Evolutionary conservation across 352 stramenopile species (phyloP).

Genomic region (Pythium biforme): DNA sequence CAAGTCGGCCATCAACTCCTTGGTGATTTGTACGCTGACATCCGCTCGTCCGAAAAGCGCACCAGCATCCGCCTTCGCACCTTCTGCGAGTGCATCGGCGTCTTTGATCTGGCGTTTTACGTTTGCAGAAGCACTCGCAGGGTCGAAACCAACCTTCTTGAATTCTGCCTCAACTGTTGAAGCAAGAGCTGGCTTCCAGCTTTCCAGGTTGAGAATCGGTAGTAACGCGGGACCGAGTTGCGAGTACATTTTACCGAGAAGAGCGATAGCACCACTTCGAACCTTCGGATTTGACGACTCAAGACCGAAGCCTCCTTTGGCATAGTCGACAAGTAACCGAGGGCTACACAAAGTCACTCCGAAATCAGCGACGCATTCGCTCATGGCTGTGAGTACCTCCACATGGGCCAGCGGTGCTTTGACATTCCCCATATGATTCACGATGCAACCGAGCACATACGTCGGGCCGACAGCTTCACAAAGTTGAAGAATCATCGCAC

Average conservation of each 20-base stretch:
- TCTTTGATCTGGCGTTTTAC: constrained; percentile 73
- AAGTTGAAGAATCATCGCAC: constrained; percentile 71
- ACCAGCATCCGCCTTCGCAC: constrained; percentile 39
- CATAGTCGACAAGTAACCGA: constrained; percentile 68
- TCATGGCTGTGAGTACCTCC: constrained; percentile 62
- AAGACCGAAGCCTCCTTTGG: constrained; percentile 66
- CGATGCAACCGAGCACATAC: constrained; percentile 76
- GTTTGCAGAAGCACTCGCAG: constrained; percentile 42
- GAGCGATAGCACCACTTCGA: constrained; percentile 54
- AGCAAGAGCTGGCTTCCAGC: constrained; percentile 80
- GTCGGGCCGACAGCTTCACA: constrained; percentile 71
- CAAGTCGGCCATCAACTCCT: constrained; percentile 84
- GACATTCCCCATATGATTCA: constrained; percentile 76
- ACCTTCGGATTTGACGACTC: constrained; percentile 84
- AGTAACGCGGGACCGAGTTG: constrained; percentile 78
- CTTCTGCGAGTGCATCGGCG: constrained; percentile 44
- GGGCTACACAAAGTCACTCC: constrained; percentile 69
- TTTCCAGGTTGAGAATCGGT: constrained; percentile 79
- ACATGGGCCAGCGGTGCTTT: constrained; percentile 75
- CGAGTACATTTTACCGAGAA: constrained; percentile 81
- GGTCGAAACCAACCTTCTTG: constrained; percentile 77
- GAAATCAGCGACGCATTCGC: constrained; percentile 77
- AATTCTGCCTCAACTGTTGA: constrained; percentile 79
- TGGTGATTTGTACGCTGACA: constrained; percentile 79
- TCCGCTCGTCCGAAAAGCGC: constrained; percentile 76